Evolutionary conservation across 768 basidiomycete species (phyloP).

Genomic region (Filobasidium wieringae): DNA sequence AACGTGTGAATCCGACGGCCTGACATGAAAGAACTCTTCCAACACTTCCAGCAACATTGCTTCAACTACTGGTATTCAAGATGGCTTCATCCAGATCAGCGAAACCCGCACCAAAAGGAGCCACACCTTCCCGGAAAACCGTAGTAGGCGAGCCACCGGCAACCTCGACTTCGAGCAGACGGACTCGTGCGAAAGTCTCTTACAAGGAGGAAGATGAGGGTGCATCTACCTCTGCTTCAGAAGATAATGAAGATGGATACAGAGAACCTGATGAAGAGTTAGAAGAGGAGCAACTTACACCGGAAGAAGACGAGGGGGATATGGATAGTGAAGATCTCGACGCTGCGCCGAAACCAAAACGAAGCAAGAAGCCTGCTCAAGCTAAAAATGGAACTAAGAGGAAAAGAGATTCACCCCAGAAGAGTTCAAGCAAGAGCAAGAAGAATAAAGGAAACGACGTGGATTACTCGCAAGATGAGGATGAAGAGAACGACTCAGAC

Average conservation of each 20-base stretch:
- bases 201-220: slow-evolving; percentile 2
- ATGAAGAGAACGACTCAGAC: slow-evolving; percentile 20
- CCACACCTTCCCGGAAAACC: too few species aligned
- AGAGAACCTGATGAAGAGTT: slow-evolving; percentile 18
- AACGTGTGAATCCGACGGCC: too few species aligned
- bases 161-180: too few species aligned
- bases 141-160: too few species aligned
- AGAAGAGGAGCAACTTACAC: slow-evolving; percentile 11
- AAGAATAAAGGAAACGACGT: slow-evolving; percentile 2
- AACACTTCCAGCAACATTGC: too few species aligned
- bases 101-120: too few species aligned
- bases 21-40: too few species aligned
- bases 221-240: slow-evolving; percentile 4
- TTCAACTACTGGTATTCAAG: too few species aligned
- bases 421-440: slow-evolving; percentile 6
- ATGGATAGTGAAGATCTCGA: slow-evolving; percentile 22
- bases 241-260: slow-evolving; percentile 23
- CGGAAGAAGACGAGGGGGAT: slow-evolving; percentile 17
- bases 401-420: slow-evolving; percentile 4
- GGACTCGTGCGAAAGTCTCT: neutral
- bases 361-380: slow-evolving; percentile 1
- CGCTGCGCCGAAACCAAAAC: slow-evolving; percentile 12
- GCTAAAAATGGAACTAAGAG: neutral
- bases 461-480: slow-evolving; percentile 47
- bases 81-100: too few species aligned